Conservation (phyloP, 2,329 filamentous ascomycete species). For the Colletotrichum sp. region DNA sequence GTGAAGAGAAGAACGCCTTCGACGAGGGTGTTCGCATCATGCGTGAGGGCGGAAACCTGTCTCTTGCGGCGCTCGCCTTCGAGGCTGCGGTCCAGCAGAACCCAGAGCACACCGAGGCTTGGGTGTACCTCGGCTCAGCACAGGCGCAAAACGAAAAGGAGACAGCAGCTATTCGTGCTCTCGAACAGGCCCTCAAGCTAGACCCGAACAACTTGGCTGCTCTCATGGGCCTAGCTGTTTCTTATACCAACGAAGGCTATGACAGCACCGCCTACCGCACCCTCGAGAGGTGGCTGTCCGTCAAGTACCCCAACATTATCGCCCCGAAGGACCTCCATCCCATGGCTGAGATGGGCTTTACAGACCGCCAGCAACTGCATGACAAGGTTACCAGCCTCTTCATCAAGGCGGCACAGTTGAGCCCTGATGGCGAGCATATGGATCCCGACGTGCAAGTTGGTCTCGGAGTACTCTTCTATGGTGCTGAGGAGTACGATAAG, state of each 20-base stretch:
- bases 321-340: slow-evolving; percentile 74
- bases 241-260: slow-evolving; percentile 98
- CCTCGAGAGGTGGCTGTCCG: slow-evolving; percentile 94
- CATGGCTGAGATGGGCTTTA: slow-evolving; percentile 88
- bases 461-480: slow-evolving; percentile 95
- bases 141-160: slow-evolving; percentile 99
- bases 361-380: slow-evolving; percentile 87
- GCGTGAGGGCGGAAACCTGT: slow-evolving; percentile 91
- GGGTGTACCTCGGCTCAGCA: slow-evolving; percentile 88
- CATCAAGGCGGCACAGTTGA: slow-evolving; percentile 89
- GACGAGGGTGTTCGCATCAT: slow-evolving; percentile 94
- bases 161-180: slow-evolving; percentile 88
- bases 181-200: slow-evolving; percentile 88
- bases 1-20: slow-evolving; percentile 81
- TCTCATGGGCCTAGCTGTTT: slow-evolving; percentile 93
- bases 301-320: slow-evolving; percentile 88
- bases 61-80: slow-evolving; percentile 90
- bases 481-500: slow-evolving; percentile 97
- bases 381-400: slow-evolving; percentile 90
- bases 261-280: slow-evolving; percentile 96
- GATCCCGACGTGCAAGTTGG: slow-evolving; percentile 98
- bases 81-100: slow-evolving; percentile 95
- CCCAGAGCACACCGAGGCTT: slow-evolving; percentile 85
- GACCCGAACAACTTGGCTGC: slow-evolving; percentile 87
- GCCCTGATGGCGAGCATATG: slow-evolving; percentile 92